Base-by-base conservation (phyloP, 1,139 yeast genomes). In the Sugiyamaella castrensis region DNA sequence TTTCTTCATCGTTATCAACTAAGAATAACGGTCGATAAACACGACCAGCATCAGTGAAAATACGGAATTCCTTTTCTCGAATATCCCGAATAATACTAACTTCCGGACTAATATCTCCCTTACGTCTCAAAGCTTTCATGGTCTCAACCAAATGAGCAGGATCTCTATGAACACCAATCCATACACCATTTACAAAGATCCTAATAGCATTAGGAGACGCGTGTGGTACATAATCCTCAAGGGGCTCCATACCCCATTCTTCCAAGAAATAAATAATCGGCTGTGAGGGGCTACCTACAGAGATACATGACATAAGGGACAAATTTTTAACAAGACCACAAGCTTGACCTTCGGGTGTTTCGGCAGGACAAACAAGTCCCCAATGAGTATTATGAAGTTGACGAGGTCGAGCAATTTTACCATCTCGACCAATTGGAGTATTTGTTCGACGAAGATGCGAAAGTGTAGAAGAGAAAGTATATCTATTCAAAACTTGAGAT, bases 281-380 rank as follows among this genome's bases (percentile, higher is more conserved):
- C 66, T 89, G 96, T 35, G 96, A 87, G n/a, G 95, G 88, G 9
- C 96, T 81, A 68, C 98, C 98, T 57, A 94, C 98, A 28, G 98
- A 92, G 51, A 92, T 89, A 75, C 98, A 89, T 1, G 98, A 81
- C 98, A 94, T 91, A 61, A 92, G 76, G 0, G 98, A 89, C 67
- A 92, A 76, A 69, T 92, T 92, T 75, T 92, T 92, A 50, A 94
- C 98, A 69, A 92, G 77, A 63, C 99, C 99, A 86, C 99, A 92
- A 43, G 99, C 98, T 74, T 92, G 98, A 65, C 99, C 99, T 76
- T 92, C 99, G 2, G 99, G 99, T 12, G 99, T 92, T 71, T 92
- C 99, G 26, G 99, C 98, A 40, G 99, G 98, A 72, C 99, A 92
- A 38, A 92, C 98, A 64, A 92, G 80, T 64, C 99, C 99, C 98